Evolutionary conservation across 345 rosid species (phyloP).

Genomic region (Gynandropsis gynandra): DNA sequence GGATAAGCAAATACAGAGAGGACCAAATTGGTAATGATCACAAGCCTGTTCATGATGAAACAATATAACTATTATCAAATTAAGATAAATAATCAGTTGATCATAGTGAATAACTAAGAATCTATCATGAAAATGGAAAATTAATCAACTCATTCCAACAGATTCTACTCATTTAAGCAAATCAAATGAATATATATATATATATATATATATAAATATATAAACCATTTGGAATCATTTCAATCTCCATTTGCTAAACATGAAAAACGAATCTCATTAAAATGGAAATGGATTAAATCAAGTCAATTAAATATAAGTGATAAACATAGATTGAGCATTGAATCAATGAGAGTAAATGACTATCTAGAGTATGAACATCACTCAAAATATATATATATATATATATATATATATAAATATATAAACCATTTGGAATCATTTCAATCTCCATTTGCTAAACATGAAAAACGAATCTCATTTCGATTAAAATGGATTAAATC

Average conservation of each 20-base stretch:
- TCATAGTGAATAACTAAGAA: too few species aligned
- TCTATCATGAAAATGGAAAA: too few species aligned
- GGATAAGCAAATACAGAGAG: constrained; percentile 42
- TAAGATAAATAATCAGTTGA: too few species aligned
- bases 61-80: too few species aligned
- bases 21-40: constrained; percentile 52
- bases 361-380: neutral
- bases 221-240: neutral
- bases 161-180: neutral
- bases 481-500: neutral
- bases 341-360: neutral
- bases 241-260: too few species aligned
- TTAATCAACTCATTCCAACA: too few species aligned
- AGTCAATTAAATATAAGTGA: neutral
- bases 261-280: too few species aligned
- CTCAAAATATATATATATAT: neutral
- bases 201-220: too few species aligned
- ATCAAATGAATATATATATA: neutral
- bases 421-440: neutral
- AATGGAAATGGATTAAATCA: neutral
- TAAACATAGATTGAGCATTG: neutral
- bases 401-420: too few species aligned
- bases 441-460: too few species aligned
- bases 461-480: too few species aligned
- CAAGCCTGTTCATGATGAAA: constrained; percentile 38